Base-by-base conservation (phyloP, 805 yeast species). In the Spathaspora passalidarum region DNA sequence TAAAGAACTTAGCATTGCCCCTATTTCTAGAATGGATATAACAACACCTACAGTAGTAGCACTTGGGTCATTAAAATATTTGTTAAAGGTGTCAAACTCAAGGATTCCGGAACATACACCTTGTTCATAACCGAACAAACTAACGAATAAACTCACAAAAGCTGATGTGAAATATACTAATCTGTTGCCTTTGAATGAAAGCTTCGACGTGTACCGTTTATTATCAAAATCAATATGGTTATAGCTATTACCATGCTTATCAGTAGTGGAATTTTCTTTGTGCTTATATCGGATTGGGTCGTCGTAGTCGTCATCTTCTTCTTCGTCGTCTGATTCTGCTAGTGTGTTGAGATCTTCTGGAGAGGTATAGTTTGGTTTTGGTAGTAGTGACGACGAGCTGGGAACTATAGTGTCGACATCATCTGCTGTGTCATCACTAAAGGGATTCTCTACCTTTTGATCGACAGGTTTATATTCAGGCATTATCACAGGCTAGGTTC, bases 71-170 rank as follows among this genome's bases (percentile, higher is more conserved):
- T 82, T 60, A 65, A 88, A 90, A 63, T 84, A 88, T 17, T 69
- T 69, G 49, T 78, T 78, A 65, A 90, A 90, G 46, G 84, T 76
- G 7, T 73, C 76, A 42, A 86, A 89, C 1, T 94, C 86, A 44
- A 91, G 69, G 39, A 91, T 81, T 2, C 96, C 96, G 40, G 90
- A 82, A 80, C 91, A 88, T 41, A 89, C 96, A 47, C 97, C 97
- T 65, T 90, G 76, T 49, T 71, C 75, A 54, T 65, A 65, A 11
- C 72, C 73, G 49, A 66, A 66, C 36, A 67, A 56, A 34, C 74
- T 68, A 13, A 71, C 75, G 47, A 71, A 71, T 13, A 71, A 53
- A 41, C 76, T 71, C 7, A 72, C 75, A 50, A 71, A 72, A 5
- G 72, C 76, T 3, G 75, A 68, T 7, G 75, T 72, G 56, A 70